Evolutionary conservation across 148 eudicot genomes (phyloP), one percentile per base, ranked within the genome.

Genomic region (Silene conica): DNA sequence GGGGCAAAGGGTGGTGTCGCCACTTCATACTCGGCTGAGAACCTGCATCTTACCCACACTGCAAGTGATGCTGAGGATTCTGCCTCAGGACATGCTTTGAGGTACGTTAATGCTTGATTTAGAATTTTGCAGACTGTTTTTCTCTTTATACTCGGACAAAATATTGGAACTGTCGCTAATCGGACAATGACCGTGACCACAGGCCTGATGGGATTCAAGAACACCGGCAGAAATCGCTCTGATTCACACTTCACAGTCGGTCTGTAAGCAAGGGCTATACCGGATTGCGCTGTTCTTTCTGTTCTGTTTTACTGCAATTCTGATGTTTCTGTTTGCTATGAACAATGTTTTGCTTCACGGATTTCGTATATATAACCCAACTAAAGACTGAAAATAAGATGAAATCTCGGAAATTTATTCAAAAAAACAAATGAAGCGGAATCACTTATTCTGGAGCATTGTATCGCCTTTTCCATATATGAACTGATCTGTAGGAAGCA

Each of bases 41-140:
- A 55, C 67, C 73, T 76, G 28, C 58, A 25, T 41, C 26, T 23
- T 48, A 14, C 20, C 5, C 46, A 15, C 67, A 18, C 6, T 56
- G 58, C 1, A 11, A 67, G 58, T 18, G 73, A 76, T 58, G 18
- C 59, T 0, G 78, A 69, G 28, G 73, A 69, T 58, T 58, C 73
- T 52, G 25, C n/a, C 15, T 31, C n/a, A 0, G 12, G 2, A 22
- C 34, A 23, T 43, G 3, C 55, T 66, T 22, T 52, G 4, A 52
- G 72, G 72, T 69, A 54, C 60, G 16, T 22, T 46, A 11, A 21
- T 22, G 1, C 25, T 38, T 19, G 8, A 1, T 38, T n/a, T n/a
- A 34, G 52, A 28, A 12, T 46, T 46, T 46, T 21, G 34, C n/a
- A 38, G 4, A 65, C 16, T 10, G 15, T 22, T 66, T 65, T 31